Conservation (phyloP, 495 filamentous ascomycete species). For the Penicillium bovifimosum region DNA sequence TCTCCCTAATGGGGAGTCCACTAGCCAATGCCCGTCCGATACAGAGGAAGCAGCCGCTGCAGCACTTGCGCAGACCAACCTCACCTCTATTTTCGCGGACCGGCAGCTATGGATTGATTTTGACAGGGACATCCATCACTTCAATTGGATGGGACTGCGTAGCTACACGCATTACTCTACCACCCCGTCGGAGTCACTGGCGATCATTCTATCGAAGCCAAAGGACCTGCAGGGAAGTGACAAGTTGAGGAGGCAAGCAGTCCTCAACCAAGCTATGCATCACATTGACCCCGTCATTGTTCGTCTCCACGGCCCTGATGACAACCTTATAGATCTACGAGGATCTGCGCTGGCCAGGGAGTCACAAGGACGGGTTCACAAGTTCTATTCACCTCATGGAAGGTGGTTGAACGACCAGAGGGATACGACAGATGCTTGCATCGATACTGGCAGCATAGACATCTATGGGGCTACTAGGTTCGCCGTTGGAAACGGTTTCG, state of each 20-base stretch:
- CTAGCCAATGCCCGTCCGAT: not conserved
- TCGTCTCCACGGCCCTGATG: not conserved
- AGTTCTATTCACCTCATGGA: slow-evolving; percentile 28
- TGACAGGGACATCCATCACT: slow-evolving; percentile 26
- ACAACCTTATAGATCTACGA: not conserved
- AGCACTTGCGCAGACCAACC: not conserved
- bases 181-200: slow-evolving; percentile 28
- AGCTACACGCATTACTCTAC: slow-evolving; percentile 21
- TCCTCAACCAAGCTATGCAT: slow-evolving; percentile 11
- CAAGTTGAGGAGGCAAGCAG: slow-evolving; percentile 4
- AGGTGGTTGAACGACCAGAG: slow-evolving; percentile 13
- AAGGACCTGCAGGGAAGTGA: slow-evolving; percentile 9
- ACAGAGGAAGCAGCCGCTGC: not conserved
- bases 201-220: slow-evolving; percentile 16
- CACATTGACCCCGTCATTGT: slow-evolving; percentile 29
- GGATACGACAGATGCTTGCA: not conserved
- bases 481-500: slow-evolving; percentile 20
- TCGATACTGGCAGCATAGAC: slow-evolving; percentile 1
- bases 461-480: not conserved
- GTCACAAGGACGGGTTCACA: slow-evolving; percentile 14
- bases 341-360: slow-evolving; percentile 14
- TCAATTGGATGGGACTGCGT: slow-evolving; percentile 25
- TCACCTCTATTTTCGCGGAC: slow-evolving; percentile 1
- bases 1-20: not conserved
- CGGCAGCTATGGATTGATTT: not conserved